Evolutionary conservation across 306 rosid genomes (phyloP).

Genomic region (Trichosanthes truncata): DNA sequence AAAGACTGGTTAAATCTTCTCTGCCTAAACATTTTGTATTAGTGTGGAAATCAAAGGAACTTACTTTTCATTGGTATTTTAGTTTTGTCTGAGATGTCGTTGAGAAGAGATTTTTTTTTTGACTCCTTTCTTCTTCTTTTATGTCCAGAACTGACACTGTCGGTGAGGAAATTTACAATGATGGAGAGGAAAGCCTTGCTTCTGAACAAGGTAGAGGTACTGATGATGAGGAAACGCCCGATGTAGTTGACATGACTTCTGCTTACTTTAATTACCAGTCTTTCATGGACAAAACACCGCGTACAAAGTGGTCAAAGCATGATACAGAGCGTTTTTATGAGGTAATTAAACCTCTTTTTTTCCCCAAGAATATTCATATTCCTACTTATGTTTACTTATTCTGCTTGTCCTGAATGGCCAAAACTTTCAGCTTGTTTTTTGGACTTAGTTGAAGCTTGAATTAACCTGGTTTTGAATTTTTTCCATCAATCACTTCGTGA

Average conservation of each 20-base stretch:
- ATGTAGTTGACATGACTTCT: conserved; percentile 21
- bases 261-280: conserved; percentile 52
- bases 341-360: conserved; percentile 26
- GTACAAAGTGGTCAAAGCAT: conserved; percentile 65
- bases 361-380: not conserved
- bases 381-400: not conserved
- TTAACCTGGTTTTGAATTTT: not conserved
- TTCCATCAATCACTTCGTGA: not conserved
- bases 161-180: conserved; percentile 22
- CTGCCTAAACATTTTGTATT: not conserved
- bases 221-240: conserved; percentile 41
- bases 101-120: not conserved
- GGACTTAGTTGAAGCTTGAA: not conserved
- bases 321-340: conserved; percentile 72
- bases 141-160: conserved; percentile 32
- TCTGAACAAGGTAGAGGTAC: conserved; percentile 46
- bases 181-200: conserved; percentile 34
- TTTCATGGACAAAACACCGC: conserved; percentile 61
- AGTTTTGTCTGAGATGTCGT: not conserved
- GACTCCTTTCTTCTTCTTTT: conserved; percentile 8
- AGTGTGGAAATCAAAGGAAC: not conserved
- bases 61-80: not conserved
- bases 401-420: not conserved
- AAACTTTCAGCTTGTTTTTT: not conserved
- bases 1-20: not conserved